Base-by-base conservation (phyloP, 441 rosid genomes). In the Eutrema salsugineum region DNA sequence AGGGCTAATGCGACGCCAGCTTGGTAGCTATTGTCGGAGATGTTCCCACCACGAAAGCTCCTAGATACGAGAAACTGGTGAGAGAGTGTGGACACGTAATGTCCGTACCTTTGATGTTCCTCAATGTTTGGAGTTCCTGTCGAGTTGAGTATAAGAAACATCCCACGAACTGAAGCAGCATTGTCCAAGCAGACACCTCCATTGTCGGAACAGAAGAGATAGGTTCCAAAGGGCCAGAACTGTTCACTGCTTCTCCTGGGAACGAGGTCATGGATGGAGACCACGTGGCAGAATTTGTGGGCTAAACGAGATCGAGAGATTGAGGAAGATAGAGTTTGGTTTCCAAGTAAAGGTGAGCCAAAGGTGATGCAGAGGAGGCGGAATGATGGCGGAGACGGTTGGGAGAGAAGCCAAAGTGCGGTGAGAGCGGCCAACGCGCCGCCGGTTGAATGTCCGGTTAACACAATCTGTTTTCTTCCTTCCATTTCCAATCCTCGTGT, bases 291-390 rank as follows among this genome's bases (percentile, higher is more conserved):
- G 46, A 91, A 94, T 76, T 78, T 82, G 35, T 87, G 92, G 1
- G 80, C 81, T 85, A 93, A 85, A 77, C 89, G 78, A 50, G 85
- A 77, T 2, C 79, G 72, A 12, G 81, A 83, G 55, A 94, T 73
- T 16, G 87, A 81, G 12, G 76, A 78, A 35, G 77, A 81, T 38
- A 91, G 88, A 59, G 93, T 65, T 24, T 50, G 72, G 47, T 91
- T 90, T 35, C 93, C 97, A 0, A 90, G 83, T 67, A 94, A 60
- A 8, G 97, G 95, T 49, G 92, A 87, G 62, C 97, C 97, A 2
- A 85, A 94, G 20, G 97, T 91, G 86, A 90, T 75, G 81, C 97
- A 91, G 28, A 94, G 73, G 28, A 91, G 78, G 6, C 80, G 54
- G 17, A 62, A 17, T 33, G 72, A 20, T 24, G 81, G 70, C 39